Conservation (phyloP, 1,139 yeast genomes). For the Casaregolazyma suthepensis region DNA sequence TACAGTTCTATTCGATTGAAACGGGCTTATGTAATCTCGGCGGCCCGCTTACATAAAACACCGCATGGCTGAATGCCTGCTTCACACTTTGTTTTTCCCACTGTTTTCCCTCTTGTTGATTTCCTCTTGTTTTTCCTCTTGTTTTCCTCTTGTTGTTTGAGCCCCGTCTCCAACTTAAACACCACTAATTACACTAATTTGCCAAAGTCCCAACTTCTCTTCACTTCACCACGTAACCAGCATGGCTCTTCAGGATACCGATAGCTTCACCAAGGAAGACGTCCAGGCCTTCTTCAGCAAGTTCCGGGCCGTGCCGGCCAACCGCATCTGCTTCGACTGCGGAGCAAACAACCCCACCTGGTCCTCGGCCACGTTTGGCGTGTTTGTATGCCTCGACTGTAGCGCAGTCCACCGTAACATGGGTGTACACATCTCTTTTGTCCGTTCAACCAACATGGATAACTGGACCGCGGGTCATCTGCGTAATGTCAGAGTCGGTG, state of each 20-base stretch:
- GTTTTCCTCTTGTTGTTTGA: too few relatives aligned
- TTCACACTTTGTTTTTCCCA: too few relatives aligned
- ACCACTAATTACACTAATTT: too few relatives aligned
- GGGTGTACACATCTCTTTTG: constrained; percentile 95
- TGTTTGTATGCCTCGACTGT: constrained; percentile 87
- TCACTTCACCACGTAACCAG: not conserved
- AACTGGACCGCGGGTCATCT: constrained; percentile 87
- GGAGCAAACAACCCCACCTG: constrained; percentile 93
- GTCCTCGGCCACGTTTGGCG: constrained; percentile 97
- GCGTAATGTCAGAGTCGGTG: constrained; percentile 88
- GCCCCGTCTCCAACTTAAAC: too few relatives aligned
- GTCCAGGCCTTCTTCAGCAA: constrained; percentile 52
- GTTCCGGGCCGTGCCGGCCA: constrained; percentile 61
- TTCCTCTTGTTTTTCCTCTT: too few relatives aligned
- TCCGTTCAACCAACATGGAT: constrained; percentile 86
- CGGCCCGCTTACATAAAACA: too few relatives aligned
- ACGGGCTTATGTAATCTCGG: too few relatives aligned
- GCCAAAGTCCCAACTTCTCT: not conserved
- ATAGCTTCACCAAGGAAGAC: constrained; percentile 53
- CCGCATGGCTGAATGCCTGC: too few relatives aligned
- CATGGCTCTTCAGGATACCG: constrained; percentile 42
- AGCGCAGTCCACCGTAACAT: constrained; percentile 95
- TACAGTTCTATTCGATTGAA: too few relatives aligned
- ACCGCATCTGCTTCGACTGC: constrained; percentile 84
- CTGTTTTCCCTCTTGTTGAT: too few relatives aligned